Evolutionary conservation across 768 basidiomycete genomes (phyloP).

Genomic region (Plicaturopsis crispa): DNA sequence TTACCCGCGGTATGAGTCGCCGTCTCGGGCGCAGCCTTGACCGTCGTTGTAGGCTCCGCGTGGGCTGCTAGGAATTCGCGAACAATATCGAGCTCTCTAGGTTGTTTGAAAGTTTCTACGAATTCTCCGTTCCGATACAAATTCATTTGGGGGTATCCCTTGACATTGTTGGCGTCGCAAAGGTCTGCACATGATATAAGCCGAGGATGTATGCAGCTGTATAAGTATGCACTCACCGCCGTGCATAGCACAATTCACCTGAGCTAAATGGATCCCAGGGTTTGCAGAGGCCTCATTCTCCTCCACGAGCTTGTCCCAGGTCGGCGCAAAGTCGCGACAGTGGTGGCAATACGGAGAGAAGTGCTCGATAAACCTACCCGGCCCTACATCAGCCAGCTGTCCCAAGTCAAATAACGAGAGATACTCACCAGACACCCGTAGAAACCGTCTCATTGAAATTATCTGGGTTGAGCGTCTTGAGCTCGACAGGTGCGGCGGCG

Average conservation of each 20-base stretch:
- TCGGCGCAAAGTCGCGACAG: conserved; percentile 73
- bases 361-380: conserved; percentile 67
- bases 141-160: conserved; percentile 70
- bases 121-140: conserved; percentile 63
- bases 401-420: neutral
- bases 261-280: conserved; percentile 53
- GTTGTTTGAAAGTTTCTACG: conserved; percentile 46
- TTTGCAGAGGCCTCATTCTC: conserved; percentile 35
- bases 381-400: neutral
- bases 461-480: conserved; percentile 40
- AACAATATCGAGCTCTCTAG: conserved; percentile 47
- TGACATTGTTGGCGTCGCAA: conserved; percentile 61
- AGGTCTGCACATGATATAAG: conserved; percentile 47
- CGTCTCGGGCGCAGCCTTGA: conserved; percentile 7
- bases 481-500: conserved; percentile 24
- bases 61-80: conserved; percentile 47
- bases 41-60: conserved; percentile 16
- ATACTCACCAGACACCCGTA: conserved; percentile 53
- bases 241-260: conserved; percentile 72
- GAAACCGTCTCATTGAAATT: conserved; percentile 47
- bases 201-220: neutral
- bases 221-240: conserved; percentile 47
- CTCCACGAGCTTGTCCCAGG: conserved; percentile 65
- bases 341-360: conserved; percentile 84
- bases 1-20: conserved; percentile 11